A percentile compares a stretch with the other conserved stretches of the same genome.
phyloP scores from a whole-genome alignment of 352 stramenopile genomes.

The Phytophthora nicotianae region DNA sequence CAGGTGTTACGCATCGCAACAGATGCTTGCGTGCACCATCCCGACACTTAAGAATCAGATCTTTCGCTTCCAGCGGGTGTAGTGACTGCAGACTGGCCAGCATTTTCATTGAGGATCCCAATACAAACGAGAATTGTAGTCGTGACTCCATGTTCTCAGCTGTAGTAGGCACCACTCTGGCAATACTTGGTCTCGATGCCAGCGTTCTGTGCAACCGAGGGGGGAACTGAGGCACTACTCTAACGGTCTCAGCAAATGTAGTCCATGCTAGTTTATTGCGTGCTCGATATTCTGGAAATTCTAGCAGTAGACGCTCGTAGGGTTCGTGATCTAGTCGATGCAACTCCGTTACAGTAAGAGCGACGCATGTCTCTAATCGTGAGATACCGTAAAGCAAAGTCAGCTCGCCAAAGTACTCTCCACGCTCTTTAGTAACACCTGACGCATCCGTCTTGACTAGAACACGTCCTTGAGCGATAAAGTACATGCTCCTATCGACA shows the following conservation, averaged over 20 bases:
- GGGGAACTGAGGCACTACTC: neutral
- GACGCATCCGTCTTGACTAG: slow-evolving; percentile 57
- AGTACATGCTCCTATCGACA: slow-evolving; percentile 84
- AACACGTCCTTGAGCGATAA: slow-evolving; percentile 68
- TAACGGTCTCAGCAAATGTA: slow-evolving; percentile 8
- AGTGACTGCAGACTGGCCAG: slow-evolving; percentile 44
- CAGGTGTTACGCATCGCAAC: slow-evolving; percentile 1
- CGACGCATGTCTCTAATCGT: slow-evolving; percentile 63
- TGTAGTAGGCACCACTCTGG: slow-evolving; percentile 3
- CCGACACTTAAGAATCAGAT: slow-evolving; percentile 47
- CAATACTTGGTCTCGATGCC: slow-evolving; percentile 18
- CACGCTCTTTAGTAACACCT: slow-evolving; percentile 58
- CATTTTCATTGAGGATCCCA: slow-evolving; percentile 53
- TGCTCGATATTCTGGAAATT: slow-evolving; percentile 69
- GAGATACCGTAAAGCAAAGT: slow-evolving; percentile 68
- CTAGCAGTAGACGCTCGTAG: slow-evolving; percentile 66
- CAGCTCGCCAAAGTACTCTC: slow-evolving; percentile 69
- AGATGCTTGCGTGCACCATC: slow-evolving; percentile 41
- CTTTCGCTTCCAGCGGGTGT: slow-evolving; percentile 61
- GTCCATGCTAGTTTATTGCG: slow-evolving; percentile 63
- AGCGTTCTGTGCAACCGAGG: slow-evolving; percentile 4
- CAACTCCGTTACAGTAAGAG: slow-evolving; percentile 59
- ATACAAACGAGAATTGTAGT: slow-evolving; percentile 54
- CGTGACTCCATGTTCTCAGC: slow-evolving; percentile 40
- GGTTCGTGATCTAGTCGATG: slow-evolving; percentile 69